Percentiles rank a stretch among this genome's conserved stretches.
These are phyloP conservation scores for Mycena chlorophos DNA, from an alignment of 768 basidiomycete genomes.

Conservation along the genomic window DNA sequence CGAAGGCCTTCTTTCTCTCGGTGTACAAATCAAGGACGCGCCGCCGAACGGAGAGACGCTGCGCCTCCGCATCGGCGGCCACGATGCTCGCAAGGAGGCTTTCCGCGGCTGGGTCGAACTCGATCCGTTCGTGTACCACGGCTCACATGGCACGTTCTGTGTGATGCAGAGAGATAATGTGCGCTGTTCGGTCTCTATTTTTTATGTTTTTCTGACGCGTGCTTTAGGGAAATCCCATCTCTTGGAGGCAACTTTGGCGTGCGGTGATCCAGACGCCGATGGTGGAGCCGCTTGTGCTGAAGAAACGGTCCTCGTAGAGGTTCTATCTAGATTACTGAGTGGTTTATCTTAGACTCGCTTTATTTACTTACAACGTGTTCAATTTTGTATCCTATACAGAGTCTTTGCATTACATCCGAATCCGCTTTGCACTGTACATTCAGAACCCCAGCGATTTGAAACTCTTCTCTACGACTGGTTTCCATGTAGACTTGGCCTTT, in stretches of 20 bases:
- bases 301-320: too few species aligned
- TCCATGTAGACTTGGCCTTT: conserved; percentile 5
- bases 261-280: conserved; percentile 49
- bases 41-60: conserved; percentile 25
- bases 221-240: conserved; percentile 69
- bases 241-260: conserved; percentile 79
- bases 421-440: not conserved
- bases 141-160: conserved; percentile 59
- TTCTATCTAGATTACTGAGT: too few species aligned
- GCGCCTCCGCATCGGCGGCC: conserved; percentile 64
- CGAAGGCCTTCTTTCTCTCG: conserved; percentile 48
- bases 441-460: conserved; percentile 2
- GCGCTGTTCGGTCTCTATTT: conserved; percentile 20
- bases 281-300: conserved; percentile 60
- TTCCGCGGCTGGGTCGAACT: conserved; percentile 78
- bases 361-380: too few species aligned
- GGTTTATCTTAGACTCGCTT: too few species aligned
- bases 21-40: conserved; percentile 51
- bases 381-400: too few species aligned
- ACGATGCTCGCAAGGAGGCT: conserved; percentile 59
- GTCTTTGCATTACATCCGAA: too few species aligned
- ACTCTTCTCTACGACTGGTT: conserved; percentile 5
- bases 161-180: conserved; percentile 72
- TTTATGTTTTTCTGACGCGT: not conserved
- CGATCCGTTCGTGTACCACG: conserved; percentile 56